These are phyloP conservation scores for Colletotrichum musae DNA, from an alignment of 2,329 filamentous ascomycete species.

Conservation along the genomic window DNA sequence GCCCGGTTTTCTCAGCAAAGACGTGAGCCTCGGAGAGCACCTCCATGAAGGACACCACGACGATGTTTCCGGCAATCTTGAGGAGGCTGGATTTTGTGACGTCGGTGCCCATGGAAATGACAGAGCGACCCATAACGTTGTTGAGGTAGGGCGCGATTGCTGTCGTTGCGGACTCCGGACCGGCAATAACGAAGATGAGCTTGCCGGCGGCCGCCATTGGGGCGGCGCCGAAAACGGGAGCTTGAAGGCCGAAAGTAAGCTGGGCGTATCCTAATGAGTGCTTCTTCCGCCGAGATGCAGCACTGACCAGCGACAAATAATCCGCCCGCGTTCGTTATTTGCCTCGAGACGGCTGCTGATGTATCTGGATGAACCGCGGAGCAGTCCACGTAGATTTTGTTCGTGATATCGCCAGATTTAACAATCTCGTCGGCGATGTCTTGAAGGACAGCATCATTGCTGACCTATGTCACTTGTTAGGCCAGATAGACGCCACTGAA, in stretches of 20 bases:
- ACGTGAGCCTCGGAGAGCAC: conserved; percentile 49
- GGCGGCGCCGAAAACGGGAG: conserved; percentile 58
- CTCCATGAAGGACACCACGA: conserved; percentile 44
- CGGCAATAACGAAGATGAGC: conserved; percentile 58
- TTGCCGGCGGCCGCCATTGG: conserved; percentile 58
- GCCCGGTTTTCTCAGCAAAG: conserved; percentile 49
- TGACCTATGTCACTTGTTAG: neutral
- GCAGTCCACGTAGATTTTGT: conserved; percentile 44
- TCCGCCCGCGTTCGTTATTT: conserved; percentile 26
- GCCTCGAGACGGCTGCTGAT: conserved; percentile 44
- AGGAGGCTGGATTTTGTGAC: conserved; percentile 56
- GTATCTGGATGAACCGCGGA: conserved; percentile 48
- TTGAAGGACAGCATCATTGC: conserved; percentile 48
- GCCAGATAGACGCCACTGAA: neutral
- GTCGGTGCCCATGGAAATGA: conserved; percentile 58
- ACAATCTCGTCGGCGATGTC: conserved; percentile 27
- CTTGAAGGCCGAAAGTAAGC: conserved; percentile 39
- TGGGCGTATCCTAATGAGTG: no score
- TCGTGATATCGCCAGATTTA: conserved; percentile 50
- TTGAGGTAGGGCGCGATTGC: conserved; percentile 54
- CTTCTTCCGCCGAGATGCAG: no score
- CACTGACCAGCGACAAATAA: conserved; percentile 58
- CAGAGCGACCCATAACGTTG: conserved; percentile 55
- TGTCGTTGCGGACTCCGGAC: conserved; percentile 50
- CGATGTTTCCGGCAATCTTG: conserved; percentile 60